These are phyloP conservation scores for Musa troglodytarum DNA, from an alignment of 176 grass and related monocot species.

Conservation along the genomic window DNA sequence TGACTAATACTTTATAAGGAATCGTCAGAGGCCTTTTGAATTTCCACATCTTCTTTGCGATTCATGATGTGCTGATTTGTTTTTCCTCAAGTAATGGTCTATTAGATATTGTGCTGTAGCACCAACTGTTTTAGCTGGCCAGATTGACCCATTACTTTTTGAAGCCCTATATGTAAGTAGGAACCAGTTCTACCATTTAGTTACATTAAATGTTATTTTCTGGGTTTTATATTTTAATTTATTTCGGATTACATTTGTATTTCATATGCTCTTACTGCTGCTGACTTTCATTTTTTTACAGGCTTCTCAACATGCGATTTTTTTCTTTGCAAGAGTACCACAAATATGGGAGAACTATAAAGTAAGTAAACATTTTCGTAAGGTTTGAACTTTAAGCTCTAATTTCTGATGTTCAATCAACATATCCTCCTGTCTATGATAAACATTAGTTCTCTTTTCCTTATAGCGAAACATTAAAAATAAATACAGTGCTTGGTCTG, in stretches of 20 bases:
- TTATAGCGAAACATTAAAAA: no score
- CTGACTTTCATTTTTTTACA: conserved; percentile 21
- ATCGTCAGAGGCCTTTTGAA: background rate
- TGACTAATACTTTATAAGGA: background rate
- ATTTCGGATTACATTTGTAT: background rate
- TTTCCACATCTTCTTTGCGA: background rate
- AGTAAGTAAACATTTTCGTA: conserved; percentile 21
- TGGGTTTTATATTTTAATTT: background rate
- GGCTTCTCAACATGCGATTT: conserved; percentile 89
- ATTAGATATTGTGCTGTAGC: conserved; percentile 81
- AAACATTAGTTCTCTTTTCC: no score
- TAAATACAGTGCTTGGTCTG: no score
- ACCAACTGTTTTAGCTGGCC: conserved; percentile 67
- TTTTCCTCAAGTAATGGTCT: conserved; percentile 36
- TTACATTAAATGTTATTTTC: background rate
- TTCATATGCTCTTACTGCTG: background rate
- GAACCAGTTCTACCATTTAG: background rate
- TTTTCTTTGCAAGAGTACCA: conserved; percentile 92
- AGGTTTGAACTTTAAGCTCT: background rate
- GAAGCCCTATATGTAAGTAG: conserved; percentile 81
- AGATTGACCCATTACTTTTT: conserved; percentile 87
- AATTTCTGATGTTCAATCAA: no score
- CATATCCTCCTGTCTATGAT: no score
- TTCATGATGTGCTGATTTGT: background rate
- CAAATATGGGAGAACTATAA: conserved; percentile 95